Conservation (phyloP, 1,284 basidiomycete genomes). For the Trichosporon faecale region DNA sequence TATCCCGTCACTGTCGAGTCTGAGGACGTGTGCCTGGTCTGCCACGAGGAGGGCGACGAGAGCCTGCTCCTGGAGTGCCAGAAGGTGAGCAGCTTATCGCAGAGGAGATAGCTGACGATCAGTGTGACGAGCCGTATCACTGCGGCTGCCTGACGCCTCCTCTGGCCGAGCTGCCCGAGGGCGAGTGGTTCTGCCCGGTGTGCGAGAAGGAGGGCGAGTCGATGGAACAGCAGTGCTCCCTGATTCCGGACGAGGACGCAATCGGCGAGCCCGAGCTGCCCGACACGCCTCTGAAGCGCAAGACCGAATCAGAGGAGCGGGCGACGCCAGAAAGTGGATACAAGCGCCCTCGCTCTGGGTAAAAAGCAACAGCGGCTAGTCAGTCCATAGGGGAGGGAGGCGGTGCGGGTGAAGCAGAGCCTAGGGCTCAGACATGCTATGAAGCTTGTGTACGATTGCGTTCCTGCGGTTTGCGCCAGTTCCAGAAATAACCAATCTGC, state of each 20-base stretch:
- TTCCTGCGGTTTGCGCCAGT: no score
- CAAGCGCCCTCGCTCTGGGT: not conserved
- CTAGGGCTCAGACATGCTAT: not conserved
- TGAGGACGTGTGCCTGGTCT: constrained; percentile 68
- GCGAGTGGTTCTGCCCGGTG: constrained; percentile 85
- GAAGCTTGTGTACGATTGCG: not conserved
- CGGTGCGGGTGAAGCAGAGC: not conserved
- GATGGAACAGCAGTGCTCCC: constrained; percentile 5
- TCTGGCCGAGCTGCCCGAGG: constrained; percentile 71
- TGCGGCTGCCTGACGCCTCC: constrained; percentile 75
- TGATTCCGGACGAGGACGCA: constrained; percentile 1
- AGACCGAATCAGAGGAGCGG: constrained; percentile 6
- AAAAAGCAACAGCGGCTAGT: no score
- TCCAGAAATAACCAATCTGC: not conserved
- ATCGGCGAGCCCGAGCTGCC: constrained; percentile 1
- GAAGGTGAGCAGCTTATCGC: constrained; percentile 59
- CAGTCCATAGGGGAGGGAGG: not conserved
- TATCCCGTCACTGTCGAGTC: constrained; percentile 70
- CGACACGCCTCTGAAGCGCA: constrained; percentile 4
- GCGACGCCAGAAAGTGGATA: constrained; percentile 7
- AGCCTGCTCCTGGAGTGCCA: constrained; percentile 76
- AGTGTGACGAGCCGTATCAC: constrained; percentile 91
- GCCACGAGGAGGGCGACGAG: constrained; percentile 65
- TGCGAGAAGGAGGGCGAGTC: constrained; percentile 53
- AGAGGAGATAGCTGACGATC: not conserved